Base-by-base conservation (phyloP, 148 eudicot genomes). In the Camellia granthamiana region DNA sequence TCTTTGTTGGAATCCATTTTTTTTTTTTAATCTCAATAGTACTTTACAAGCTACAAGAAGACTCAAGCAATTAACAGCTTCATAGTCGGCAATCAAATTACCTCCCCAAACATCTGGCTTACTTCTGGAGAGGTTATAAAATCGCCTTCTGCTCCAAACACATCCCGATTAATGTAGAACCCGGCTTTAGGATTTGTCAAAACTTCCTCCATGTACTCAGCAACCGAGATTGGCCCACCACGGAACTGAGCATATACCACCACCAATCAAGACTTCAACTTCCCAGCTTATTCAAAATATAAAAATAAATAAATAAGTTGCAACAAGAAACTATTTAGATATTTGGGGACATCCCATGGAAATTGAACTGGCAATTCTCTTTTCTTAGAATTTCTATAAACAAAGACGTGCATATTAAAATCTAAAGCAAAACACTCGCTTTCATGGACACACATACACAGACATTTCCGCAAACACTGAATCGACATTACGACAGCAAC, bases 21-120 rank as follows among this genome's bases (percentile, higher is more conserved):
- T 63, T 8, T 63, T 47, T 38, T 12, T 47, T 12, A 2, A n/a
- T 62, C 11, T 77, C 7, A 7, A 64, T 6, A 21, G 3, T 12
- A 16, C 52, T 42, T 4, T 41, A 75, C 51, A 60, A 42, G 16
- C 15, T 6, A 62, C 16, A 38, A 51, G 73, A 69, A 65, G 15
- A 68, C n/a, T 70, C 21, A 47, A n/a, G 62, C 43, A 51, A n/a
- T 68, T 56, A 0, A 41, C 46, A 78, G 43, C 5, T 65, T 6
- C 43, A 54, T 43, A 54, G 38, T 30, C 0, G 38, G 59, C 44
- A 30, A 81, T 63, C 68, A 65, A 71, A 75, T 76, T 87, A 93
- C 99, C 99, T 96, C 99, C 66, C 99, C 99, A 88, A 92, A 96
- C 99, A 96, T 96, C 87, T 96, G 99, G 91, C 99, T 96, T 76